Evolutionary conservation across 2,329 filamentous ascomycete species (phyloP).

Genomic region (Iodosphaeria phyllophila): DNA sequence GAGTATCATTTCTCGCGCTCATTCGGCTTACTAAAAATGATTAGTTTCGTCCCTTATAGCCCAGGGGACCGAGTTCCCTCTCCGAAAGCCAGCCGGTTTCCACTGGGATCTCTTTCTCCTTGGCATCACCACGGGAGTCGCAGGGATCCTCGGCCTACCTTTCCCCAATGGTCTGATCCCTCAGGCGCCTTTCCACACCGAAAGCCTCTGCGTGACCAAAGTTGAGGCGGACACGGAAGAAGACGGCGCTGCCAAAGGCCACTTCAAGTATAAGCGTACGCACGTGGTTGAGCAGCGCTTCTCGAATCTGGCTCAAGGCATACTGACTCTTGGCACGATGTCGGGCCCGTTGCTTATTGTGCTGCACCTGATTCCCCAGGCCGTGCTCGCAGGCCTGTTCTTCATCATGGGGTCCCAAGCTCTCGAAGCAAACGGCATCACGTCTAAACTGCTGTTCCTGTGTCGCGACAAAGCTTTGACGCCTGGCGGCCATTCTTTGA

Average conservation of each 20-base stretch:
- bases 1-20: background rate
- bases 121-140: conserved; percentile 57
- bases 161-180: conserved; percentile 74
- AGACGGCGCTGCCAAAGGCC: conserved; percentile 32
- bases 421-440: conserved; percentile 60
- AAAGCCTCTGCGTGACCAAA: conserved; percentile 55
- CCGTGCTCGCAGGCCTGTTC: conserved; percentile 63
- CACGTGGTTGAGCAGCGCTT: conserved; percentile 64
- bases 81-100: conserved; percentile 65
- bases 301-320: conserved; percentile 60
- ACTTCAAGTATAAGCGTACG: conserved; percentile 28
- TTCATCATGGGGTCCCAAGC: conserved; percentile 74
- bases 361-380: conserved; percentile 61
- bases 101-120: conserved; percentile 76
- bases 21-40: conserved; percentile 2
- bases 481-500: conserved; percentile 36
- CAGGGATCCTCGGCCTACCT: conserved; percentile 58
- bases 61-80: conserved; percentile 66
- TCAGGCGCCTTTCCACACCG: conserved; percentile 68
- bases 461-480: conserved; percentile 46
- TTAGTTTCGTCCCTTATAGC: conserved; percentile 65
- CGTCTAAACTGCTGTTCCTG: conserved; percentile 54
- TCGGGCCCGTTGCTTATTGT: conserved; percentile 54
- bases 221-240: conserved; percentile 34
- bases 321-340: conserved; percentile 66